Base-by-base conservation (phyloP, 192 early-diverging fungal species). In the Coemansia pectinata region DNA sequence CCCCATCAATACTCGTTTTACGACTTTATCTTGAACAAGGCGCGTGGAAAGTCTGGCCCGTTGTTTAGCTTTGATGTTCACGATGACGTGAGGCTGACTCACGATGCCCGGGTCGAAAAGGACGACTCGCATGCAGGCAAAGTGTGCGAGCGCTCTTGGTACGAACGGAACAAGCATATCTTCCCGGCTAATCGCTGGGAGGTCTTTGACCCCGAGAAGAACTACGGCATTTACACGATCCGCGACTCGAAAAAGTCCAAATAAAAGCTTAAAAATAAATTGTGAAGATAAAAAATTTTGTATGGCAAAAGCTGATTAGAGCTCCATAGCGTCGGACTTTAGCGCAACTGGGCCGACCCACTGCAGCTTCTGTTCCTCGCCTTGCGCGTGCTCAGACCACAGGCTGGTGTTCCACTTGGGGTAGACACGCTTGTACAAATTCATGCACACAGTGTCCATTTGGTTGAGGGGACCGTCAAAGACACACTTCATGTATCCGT, bases 41-140 rank as follows among this genome's bases (percentile, higher is more conserved):
- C 92, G 38, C 86, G 96, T n/a, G 96, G 95, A 34, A 98, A 98
- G 68, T 95, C 94, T 2, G 96, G 96, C 2, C 95, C 96, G 5
- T 61, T 98, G 62, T 98, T 98, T 71, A 89, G 83, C 48, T 98
- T 98, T 86, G 94, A 95, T 71, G 95, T 96, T 0, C 92, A 94
- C 60, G 95, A 97, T 53, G 95, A 98, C 81, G 89, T 97, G 64
- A 90, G 95, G 65, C 73, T 97, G 64, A 76, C 87, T 0, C 87
- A 91, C 63, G 95, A 98, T 76, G 94, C 90, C 0, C 85, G 86
- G 1, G 71, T 94, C 1, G 96, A 96, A 68, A 95, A 92, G 57
- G 94, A 97, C 47, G 95, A 98, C 86, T 93, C 95, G 36, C 96
- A 98, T 69, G 94, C 95, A 0, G 95, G 94, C 47, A 98, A 98